Evolutionary conservation across 148 eudicot genomes (phyloP), one percentile per base, ranked within the genome.

Genomic region (Fallopia convolvulus): DNA sequence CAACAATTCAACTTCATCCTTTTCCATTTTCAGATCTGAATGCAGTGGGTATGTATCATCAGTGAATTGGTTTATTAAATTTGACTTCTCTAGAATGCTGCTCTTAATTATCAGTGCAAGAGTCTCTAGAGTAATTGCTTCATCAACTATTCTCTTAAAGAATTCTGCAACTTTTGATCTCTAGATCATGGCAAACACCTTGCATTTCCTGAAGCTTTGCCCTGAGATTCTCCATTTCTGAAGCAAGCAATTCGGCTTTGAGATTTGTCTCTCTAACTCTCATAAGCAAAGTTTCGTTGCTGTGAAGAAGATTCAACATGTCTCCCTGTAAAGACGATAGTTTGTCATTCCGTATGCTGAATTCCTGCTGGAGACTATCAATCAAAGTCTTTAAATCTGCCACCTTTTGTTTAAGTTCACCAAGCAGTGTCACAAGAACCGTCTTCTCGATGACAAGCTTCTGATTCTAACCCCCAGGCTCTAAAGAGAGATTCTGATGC

Each of bases 361-460:
- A 80, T 72, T 90, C 94, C 84, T 82, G 80, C 74, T 85, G 82
- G 73, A 92, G 80, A 68, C 30, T 65, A 55, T 66, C 72, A 21
- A 80, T 85, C 33, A 88, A 86, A 68, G 72, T 68, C 81, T 84
- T 88, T 70, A 92, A 53, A 55, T 80, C 80, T 3, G 70, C 80
- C 49, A 84, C 83, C 56, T 87, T 91, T 53, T 83, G 78, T 56
- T 78, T 88, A 55, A 95, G 85, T 80, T 92, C 89, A 75, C 80
- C 74, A 77, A 92, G 82, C 75, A 86, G 77, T 76, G 89, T 80
- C 74, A 85, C 70, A 78, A 95, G 84, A 83, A 91, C 89, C 1
- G n/a, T n/a, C n/a, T n/a, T n/a, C n/a, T n/a, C n/a, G n/a, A n/a
- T n/a, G n/a, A n/a, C n/a, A n/a, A n/a, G n/a, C n/a, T n/a, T n/a